Conservation (phyloP, 192 early-diverging fungal genomes). For the Umbelopsis sp. region DNA sequence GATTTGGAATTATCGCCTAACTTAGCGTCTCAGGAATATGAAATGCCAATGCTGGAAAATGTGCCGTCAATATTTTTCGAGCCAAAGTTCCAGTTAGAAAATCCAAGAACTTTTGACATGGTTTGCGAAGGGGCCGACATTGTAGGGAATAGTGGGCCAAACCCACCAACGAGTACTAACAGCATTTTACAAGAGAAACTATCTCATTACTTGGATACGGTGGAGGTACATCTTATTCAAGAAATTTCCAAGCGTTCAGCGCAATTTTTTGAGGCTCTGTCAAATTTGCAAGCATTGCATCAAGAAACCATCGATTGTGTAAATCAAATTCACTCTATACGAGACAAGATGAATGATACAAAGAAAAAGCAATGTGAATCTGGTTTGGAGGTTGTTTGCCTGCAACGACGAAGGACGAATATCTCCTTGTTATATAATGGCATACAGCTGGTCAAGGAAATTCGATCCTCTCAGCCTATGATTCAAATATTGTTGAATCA, state of each 20-base stretch:
- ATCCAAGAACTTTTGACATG: slow-evolving; percentile 85
- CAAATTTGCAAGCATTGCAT: slow-evolving; percentile 91
- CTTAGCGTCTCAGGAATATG: slow-evolving; percentile 39
- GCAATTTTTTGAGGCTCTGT: slow-evolving; percentile 94
- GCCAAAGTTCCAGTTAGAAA: slow-evolving; percentile 81
- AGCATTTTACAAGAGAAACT: slow-evolving; percentile 87
- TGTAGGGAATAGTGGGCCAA: slow-evolving; percentile 40
- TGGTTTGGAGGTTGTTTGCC: slow-evolving; percentile 81
- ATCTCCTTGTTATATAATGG: slow-evolving; percentile 67
- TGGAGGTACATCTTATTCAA: slow-evolving; percentile 91
- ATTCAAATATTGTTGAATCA: slow-evolving; percentile 82
- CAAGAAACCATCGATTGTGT: slow-evolving; percentile 91
- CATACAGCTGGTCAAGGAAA: slow-evolving; percentile 73
- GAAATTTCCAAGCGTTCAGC: slow-evolving; percentile 94
- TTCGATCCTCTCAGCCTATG: slow-evolving; percentile 79
- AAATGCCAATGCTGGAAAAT: slow-evolving; percentile 75
- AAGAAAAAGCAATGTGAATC: slow-evolving; percentile 70
- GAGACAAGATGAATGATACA: slow-evolving; percentile 65
- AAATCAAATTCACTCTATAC: slow-evolving; percentile 79
- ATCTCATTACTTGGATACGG: slow-evolving; percentile 87
- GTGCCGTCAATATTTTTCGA: slow-evolving; percentile 92
- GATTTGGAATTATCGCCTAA: slow-evolving; percentile 31
- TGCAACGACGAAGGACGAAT: slow-evolving; percentile 77
- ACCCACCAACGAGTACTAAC: slow-evolving; percentile 63
- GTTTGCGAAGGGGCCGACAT: slow-evolving; percentile 80